Evolutionary conservation across 352 stramenopile species (phyloP).

Genomic region (Pythium guiyangense): DNA sequence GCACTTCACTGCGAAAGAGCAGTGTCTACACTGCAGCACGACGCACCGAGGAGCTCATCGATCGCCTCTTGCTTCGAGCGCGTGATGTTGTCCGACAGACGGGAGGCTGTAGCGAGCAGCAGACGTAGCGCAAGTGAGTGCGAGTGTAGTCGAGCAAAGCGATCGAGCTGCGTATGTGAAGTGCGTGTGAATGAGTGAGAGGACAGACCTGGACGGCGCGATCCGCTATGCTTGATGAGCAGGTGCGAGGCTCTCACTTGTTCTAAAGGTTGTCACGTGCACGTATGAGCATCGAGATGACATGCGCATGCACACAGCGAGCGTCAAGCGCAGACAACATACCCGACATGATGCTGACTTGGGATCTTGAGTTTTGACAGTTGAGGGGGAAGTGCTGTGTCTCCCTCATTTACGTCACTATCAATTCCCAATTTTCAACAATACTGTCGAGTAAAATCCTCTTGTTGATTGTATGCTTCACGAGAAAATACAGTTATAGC

Average conservation of each 20-base stretch:
- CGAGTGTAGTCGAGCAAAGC: background rate
- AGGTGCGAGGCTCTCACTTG: constrained; percentile 88
- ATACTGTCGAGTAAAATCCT: too few species aligned
- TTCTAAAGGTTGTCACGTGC: constrained; percentile 23
- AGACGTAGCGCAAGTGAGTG: background rate
- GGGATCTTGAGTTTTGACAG: background rate
- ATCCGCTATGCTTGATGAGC: constrained; percentile 94
- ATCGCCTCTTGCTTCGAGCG: constrained; percentile 90
- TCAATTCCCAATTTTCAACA: too few species aligned
- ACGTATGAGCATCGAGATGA: background rate
- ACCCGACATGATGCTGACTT: background rate
- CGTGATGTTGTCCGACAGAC: constrained; percentile 89
- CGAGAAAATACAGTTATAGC: background rate
- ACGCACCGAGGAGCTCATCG: constrained; percentile 64
- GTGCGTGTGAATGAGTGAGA: too few species aligned
- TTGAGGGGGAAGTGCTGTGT: background rate
- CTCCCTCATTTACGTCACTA: too few species aligned
- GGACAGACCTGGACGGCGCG: constrained; percentile 60
- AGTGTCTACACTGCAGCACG: background rate
- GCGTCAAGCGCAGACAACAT: background rate
- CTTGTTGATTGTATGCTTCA: background rate
- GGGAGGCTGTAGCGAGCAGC: constrained; percentile 39
- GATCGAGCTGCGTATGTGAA: background rate
- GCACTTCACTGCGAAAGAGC: too few species aligned
- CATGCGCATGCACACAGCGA: background rate